Evolutionary conservation across 192 early-diverging fungal genomes (phyloP), one percentile per base, ranked within the genome.

Genomic region (Rhizophlyctis rosea): DNA sequence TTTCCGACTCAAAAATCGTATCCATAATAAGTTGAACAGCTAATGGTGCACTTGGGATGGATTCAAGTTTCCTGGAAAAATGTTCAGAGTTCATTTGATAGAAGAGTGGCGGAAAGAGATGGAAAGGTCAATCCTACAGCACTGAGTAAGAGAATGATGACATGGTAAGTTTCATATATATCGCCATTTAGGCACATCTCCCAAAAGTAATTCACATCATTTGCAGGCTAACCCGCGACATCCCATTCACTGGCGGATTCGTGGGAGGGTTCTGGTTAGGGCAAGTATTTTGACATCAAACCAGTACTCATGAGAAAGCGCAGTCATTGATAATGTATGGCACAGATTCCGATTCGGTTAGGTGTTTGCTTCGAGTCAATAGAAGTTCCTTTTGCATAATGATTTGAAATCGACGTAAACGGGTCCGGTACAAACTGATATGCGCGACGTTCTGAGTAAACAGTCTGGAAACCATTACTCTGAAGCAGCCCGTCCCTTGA

Each of bases 181-280:
- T n/a, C n/a, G n/a, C n/a, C n/a, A n/a, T n/a, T n/a, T n/a, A n/a
- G n/a, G n/a, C n/a, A n/a, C n/a, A n/a, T n/a, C n/a, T n/a, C n/a
- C n/a, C n/a, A n/a, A n/a, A n/a, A n/a, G n/a, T n/a, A n/a, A n/a
- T n/a, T n/a, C n/a, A n/a, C n/a, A n/a, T n/a, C n/a, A n/a, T n/a
- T n/a, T n/a, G n/a, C n/a, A n/a, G n/a, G n/a, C n/a, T 67, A 32
- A 67, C 65, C 1, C 47, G 31, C 5, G 65, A 67, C 32, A 34
- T 67, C 5, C 65, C 65, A 33, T 67, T 67, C 32, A 49, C 65
- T 0, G 50, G 57, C 23, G 65, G 49, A 4, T 67, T 67, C 48
- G 24, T 50, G 16, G 65, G 33, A n/a, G 65, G 65, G 7, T 67
- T 67, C 34, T 59, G 57, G 56, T 13, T 60, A 34, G 39, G 39